phyloP scores from a whole-genome alignment of 805 yeast species.

The Candida argentea region DNA sequence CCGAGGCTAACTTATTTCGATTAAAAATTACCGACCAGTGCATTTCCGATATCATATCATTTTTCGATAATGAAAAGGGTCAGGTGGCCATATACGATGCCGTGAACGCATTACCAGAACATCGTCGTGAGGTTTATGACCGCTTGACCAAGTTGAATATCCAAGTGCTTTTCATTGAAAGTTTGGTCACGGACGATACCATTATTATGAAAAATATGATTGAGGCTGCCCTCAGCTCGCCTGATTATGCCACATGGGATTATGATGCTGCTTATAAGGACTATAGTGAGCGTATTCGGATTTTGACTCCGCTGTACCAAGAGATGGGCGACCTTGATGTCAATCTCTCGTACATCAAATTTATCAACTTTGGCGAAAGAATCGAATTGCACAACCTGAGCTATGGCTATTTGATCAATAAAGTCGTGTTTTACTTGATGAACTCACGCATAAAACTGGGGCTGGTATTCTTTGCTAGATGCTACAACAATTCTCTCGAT shows the following conservation, averaged over 20 bases:
- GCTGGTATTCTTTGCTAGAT: conserved; percentile 85
- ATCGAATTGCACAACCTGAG: conserved; percentile 71
- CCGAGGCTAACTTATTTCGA: conserved; percentile 43
- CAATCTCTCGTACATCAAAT: conserved; percentile 66
- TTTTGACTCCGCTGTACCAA: conserved; percentile 62
- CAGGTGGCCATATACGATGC: conserved; percentile 97
- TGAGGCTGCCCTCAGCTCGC: conserved; percentile 75
- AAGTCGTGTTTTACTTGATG: conserved; percentile 87
- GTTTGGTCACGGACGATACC: conserved; percentile 63
- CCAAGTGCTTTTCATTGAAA: conserved; percentile 81
- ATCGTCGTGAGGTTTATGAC: conserved; percentile 49
- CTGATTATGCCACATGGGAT: conserved; percentile 76
- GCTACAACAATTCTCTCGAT: conserved; percentile 45
- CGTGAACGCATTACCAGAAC: conserved; percentile 68
- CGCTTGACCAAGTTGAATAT: conserved; percentile 48
- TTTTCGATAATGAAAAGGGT: conserved; percentile 69
- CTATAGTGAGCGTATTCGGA: conserved; percentile 61
- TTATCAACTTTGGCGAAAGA: conserved; percentile 83
- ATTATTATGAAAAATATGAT: conserved; percentile 64
- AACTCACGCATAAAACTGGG: conserved; percentile 83
- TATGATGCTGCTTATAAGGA: conserved; percentile 65
- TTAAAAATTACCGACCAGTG: conserved; percentile 52
- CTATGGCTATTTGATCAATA: conserved; percentile 81
- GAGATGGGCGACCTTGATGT: conserved; percentile 48
- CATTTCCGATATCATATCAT: conserved; percentile 55